Evolutionary conservation across 352 stramenopile species (phyloP), one percentile per base, ranked within the genome.

Genomic region (Phytopythium chamaehyphon): DNA sequence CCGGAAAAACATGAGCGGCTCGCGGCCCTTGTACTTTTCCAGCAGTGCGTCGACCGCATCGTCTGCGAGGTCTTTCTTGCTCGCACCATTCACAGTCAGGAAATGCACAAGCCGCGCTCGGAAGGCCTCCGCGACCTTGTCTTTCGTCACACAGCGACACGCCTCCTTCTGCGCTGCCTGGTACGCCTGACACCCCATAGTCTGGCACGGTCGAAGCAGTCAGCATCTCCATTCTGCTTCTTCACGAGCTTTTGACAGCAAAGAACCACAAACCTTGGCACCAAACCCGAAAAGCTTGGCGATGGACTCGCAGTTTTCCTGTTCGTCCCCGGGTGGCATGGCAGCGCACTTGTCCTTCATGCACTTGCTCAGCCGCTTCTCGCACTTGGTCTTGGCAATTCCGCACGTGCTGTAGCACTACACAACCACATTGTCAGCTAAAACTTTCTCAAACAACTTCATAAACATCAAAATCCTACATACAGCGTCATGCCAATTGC

Each of bases 401-500:
- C 82, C 82, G 26, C 82, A 92, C n/a, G 58, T 68, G 55, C 78
- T 86, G 62, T 92, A 92, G 59, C 82, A 92, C 78, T 91, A 38
- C 11, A 9, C 28, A 15, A 47, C 31, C 33, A 21, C 24, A 62
- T 10, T 28, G 6, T 44, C 4, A 18, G 5, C 31, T 55, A 15
- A 1, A 51, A 26, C 22, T 6, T 9, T 15, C 19, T 24, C 19
- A 3, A n/a, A 10, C 6, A 2, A 15, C 7, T n/a, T 18, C n/a
- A 28, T 24, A 14, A 47, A 6, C 8, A 26, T 35, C 16, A 19
- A 28, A 51, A 50, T 12, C n/a, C 6, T 19, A 40, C 71, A 26
- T 69, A 91, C 81, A 42, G 70, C 78, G 54, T 92, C 78, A 59
- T 92, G 82, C 76, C 76, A 87, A 47, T 92, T 85, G 60, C 82